Evolutionary conservation across 2,329 filamentous ascomycete species (phyloP), one percentile per base, ranked within the genome.

Genomic region (Grosmannia huntii): DNA sequence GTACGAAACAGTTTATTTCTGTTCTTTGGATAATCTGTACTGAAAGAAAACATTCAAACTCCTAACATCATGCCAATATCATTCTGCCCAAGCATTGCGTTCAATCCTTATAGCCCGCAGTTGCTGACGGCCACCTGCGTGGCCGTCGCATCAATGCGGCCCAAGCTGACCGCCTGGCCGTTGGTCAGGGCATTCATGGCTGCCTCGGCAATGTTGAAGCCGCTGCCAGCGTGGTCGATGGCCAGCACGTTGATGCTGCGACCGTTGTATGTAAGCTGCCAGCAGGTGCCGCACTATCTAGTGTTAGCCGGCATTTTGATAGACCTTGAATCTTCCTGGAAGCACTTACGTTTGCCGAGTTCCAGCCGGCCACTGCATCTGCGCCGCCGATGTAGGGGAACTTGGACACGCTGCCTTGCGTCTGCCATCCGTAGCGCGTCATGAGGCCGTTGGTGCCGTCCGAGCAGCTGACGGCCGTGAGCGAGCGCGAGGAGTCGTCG

Each of bases 201-300:
- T 41, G 64, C 66, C 59, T 80, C 69, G n/a, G 73, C 80, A 61
- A 85, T 75, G 70, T 83, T 84, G 49, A 96, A 81, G 68, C 97
- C 92, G 61, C 90, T 90, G 44, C 95, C 79, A 19, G 91, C 95
- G 69, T 97, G 96, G 71, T 96, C 96, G 19, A 96, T 81, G 14
- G 91, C 91, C n/a, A 96, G 77, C 57, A 96, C 95, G 62, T 89
- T 85, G 83, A 70, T 85, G 61, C 56, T 76, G 59, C 68, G 71
- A 61, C 75, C 75, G 48, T 75, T 71, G 68, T 77, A 84, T 16
- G 70, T 73, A 58, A 83, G 71, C 60, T 71, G 65, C 75, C 78
- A 85, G 75, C 83, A 85, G 33, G 73, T 76, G 55, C 82, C 82
- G 70, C 83, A 85, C 68, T 73, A 65, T n/a, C 61, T 60, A 11